phyloP scores from a whole-genome alignment of 306 rosid genomes.

The Prunus persica region DNA sequence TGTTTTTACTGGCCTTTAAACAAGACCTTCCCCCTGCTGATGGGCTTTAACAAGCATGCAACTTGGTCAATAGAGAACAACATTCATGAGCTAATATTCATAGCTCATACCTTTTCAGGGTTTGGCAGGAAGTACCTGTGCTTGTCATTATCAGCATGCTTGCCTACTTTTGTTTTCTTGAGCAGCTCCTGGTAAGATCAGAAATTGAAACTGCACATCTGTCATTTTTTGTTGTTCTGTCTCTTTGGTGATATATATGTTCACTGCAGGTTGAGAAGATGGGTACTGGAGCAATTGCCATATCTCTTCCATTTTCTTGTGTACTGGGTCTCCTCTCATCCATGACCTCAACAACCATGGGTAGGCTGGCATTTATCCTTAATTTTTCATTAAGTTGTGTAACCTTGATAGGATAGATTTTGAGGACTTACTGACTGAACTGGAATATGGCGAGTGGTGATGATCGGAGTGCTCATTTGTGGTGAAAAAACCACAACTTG shows the following conservation, averaged over 20 bases:
- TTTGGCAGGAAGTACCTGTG: slow-evolving; percentile 97
- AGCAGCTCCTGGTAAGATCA: slow-evolving; percentile 80
- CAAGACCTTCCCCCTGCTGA: background rate
- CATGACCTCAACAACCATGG: slow-evolving; percentile 91
- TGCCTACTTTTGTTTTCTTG: slow-evolving; percentile 95
- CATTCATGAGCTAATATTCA: slow-evolving; percentile 15
- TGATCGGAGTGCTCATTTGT: background rate
- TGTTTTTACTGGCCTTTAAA: background rate
- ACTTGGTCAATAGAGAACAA: no score
- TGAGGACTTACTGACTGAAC: background rate
- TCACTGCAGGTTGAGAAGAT: slow-evolving; percentile 65
- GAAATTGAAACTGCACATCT: slow-evolving; percentile 9
- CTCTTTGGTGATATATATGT: slow-evolving; percentile 20
- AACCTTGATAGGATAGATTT: background rate
- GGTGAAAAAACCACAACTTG: background rate
- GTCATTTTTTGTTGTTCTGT: slow-evolving; percentile 16
- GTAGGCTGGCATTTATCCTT: slow-evolving; percentile 42
- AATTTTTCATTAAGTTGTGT: slow-evolving; percentile 1
- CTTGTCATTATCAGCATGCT: slow-evolving; percentile 95
- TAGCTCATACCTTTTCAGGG: slow-evolving; percentile 44
- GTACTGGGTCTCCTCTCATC: slow-evolving; percentile 88
- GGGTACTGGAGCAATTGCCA: slow-evolving; percentile 74
- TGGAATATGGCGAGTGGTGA: background rate
- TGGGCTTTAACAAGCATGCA: background rate
- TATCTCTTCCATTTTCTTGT: slow-evolving; percentile 94